These are phyloP conservation scores for Neckera pumila DNA, from an alignment of 225 moss, liverwort and hornwort species.

Conservation along the genomic window DNA sequence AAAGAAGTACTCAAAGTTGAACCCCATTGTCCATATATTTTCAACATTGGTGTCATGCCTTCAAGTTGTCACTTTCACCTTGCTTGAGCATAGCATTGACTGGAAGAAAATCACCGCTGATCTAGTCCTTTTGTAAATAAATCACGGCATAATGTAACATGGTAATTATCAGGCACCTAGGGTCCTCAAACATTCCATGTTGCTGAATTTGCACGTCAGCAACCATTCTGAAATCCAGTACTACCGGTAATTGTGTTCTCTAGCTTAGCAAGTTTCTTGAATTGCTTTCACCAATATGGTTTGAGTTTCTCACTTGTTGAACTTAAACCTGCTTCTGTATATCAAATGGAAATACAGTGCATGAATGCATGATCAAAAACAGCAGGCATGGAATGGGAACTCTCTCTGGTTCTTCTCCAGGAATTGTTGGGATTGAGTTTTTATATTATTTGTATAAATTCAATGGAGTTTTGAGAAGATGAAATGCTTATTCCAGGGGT, in stretches of 20 bases:
- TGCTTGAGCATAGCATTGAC: neutral
- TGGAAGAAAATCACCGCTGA: too few relatives aligned
- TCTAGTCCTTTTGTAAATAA: neutral
- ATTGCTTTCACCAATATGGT: neutral
- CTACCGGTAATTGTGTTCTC: neutral
- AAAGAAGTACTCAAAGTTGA: neutral
- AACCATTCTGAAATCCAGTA: neutral
- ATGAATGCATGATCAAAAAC: neutral
- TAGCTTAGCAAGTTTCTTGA: neutral
- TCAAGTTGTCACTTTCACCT: neutral
- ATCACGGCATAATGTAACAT: neutral
- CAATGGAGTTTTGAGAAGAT: neutral
- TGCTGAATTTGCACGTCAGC: neutral
- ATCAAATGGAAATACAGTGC: neutral
- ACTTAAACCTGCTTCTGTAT: neutral
- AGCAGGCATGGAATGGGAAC: too few relatives aligned
- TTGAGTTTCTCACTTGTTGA: neutral
- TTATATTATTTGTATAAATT: neutral
- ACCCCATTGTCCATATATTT: neutral
- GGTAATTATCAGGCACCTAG: neutral
- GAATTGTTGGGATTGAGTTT: neutral
- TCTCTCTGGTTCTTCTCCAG: slow-evolving; percentile 3
- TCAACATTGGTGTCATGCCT: neutral
- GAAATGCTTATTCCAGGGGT: neutral
- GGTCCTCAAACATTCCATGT: neutral